These are phyloP conservation scores for Coprinopsis marcescibilis DNA, from an alignment of 768 basidiomycete genomes.

Conservation along the genomic window DNA sequence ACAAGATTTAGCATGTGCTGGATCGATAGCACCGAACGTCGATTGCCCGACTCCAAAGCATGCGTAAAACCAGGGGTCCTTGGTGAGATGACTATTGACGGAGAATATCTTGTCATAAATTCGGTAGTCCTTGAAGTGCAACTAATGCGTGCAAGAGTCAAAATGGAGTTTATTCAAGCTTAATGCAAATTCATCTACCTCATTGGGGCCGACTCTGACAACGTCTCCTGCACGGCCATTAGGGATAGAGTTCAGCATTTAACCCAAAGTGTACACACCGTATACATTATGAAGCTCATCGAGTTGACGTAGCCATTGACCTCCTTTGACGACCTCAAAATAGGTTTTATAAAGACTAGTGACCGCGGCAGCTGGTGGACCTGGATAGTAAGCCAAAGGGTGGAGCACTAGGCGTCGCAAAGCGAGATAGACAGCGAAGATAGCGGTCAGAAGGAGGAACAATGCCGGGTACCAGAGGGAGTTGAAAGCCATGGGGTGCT, in stretches of 20 bases:
- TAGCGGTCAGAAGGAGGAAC: conserved; percentile 6
- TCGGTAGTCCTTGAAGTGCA: conserved; percentile 31
- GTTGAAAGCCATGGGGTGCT: neutral
- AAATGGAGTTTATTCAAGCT: no score
- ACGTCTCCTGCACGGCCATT: conserved; percentile 35
- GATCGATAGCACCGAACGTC: conserved; percentile 30
- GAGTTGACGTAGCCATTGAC: conserved; percentile 26
- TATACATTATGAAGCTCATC: conserved; percentile 26
- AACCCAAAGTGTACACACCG: conserved; percentile 18
- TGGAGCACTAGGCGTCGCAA: conserved; percentile 26
- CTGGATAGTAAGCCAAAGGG: conserved; percentile 29
- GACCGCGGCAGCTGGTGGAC: conserved; percentile 28
- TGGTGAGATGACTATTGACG: conserved; percentile 29
- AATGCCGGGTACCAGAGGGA: neutral
- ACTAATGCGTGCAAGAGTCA: conserved; percentile 16
- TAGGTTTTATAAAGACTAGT: conserved; percentile 29
- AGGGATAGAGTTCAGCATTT: neutral
- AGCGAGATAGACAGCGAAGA: conserved; percentile 11
- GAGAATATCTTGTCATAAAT: conserved; percentile 32
- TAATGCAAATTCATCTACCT: conserved; percentile 22
- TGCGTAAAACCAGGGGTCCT: conserved; percentile 32
- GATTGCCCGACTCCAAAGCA: conserved; percentile 31
- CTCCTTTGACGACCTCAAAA: conserved; percentile 28
- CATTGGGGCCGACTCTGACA: conserved; percentile 34
- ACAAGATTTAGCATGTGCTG: conserved; percentile 25